Conservation (phyloP, 148 eudicot genomes). For the Fagopyrum esculentum region DNA sequence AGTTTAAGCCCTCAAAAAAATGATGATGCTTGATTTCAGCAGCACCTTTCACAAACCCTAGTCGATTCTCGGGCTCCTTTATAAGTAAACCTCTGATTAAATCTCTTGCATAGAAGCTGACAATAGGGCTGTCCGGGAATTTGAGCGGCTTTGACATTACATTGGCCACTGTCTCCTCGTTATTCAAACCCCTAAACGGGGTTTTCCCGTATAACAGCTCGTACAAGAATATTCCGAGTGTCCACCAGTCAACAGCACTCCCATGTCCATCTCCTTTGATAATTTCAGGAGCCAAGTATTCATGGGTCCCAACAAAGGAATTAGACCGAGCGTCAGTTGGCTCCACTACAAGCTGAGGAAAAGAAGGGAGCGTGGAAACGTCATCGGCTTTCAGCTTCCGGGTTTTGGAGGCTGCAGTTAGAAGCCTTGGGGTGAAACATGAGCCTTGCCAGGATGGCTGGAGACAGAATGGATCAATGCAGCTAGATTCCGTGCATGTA, state of each 20-base stretch:
- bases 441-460: constrained; percentile 15
- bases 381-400: constrained; percentile 55
- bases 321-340: constrained; percentile 44
- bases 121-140: constrained; percentile 48
- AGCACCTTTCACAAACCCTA: constrained; percentile 69
- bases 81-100: constrained; percentile 48
- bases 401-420: constrained; percentile 41
- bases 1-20: constrained; percentile 71
- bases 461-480: constrained; percentile 20
- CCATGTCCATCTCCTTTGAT: constrained; percentile 77
- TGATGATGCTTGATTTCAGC: constrained; percentile 69
- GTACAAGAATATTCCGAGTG: constrained; percentile 65
- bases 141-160: constrained; percentile 42
- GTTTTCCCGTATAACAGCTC: constrained; percentile 81
- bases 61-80: constrained; percentile 57
- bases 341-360: no score
- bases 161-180: constrained; percentile 51
- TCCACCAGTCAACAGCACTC: constrained; percentile 91
- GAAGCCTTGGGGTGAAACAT: constrained; percentile 6
- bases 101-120: constrained; percentile 61
- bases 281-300: constrained; percentile 83
- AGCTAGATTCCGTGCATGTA: constrained; percentile 31
- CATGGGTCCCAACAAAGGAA: constrained; percentile 90
- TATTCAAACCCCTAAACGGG: constrained; percentile 48
- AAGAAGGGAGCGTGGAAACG: neutral